Evolutionary conservation across 116 monocot genomes (phyloP).

Genomic region (Iris pallida): DNA sequence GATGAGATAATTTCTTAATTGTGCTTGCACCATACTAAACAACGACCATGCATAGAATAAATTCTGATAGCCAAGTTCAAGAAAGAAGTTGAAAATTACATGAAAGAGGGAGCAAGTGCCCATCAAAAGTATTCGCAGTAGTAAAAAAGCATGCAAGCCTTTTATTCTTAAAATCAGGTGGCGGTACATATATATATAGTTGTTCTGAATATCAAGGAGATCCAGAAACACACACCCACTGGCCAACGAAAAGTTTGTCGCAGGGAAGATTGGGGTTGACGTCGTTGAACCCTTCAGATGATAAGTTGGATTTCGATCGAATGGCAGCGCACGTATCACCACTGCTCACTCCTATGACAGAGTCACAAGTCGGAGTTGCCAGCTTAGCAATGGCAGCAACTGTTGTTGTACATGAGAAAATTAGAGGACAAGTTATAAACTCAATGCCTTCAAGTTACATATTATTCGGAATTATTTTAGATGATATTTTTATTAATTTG

Average conservation of each 20-base stretch:
- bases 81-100: too few species aligned
- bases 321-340: neutral
- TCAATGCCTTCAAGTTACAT: neutral
- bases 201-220: neutral
- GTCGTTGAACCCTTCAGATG: neutral
- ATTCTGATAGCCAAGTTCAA: too few species aligned
- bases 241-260: neutral
- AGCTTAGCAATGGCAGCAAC: neutral
- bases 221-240: conserved; percentile 5
- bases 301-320: neutral
- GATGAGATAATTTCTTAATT: too few species aligned
- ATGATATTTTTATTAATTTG: too few species aligned
- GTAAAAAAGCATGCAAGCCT: neutral
- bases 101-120: too few species aligned
- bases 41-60: too few species aligned
- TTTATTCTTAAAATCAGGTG: neutral
- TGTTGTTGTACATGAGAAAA: neutral
- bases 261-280: conserved; percentile 8
- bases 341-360: neutral
- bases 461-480: too few species aligned
- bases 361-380: neutral
- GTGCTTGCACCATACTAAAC: too few species aligned
- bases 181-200: too few species aligned
- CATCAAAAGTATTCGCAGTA: neutral
- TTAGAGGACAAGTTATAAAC: neutral